Evolutionary conservation across 2,329 filamentous ascomycete species (phyloP).

Genomic region (Corynespora cassiicola): DNA sequence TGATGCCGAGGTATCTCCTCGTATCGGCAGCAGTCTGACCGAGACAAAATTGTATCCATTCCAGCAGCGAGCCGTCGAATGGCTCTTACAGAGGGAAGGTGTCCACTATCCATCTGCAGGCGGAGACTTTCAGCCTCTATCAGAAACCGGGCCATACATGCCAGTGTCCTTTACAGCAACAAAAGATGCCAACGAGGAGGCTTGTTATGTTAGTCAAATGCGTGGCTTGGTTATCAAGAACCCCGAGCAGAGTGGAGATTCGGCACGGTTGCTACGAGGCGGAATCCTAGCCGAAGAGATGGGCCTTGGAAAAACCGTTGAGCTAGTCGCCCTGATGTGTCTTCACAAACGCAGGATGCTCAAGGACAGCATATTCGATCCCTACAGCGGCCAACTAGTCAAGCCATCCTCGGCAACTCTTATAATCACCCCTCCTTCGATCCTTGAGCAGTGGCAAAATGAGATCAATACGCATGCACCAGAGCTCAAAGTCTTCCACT

Average conservation of each 20-base stretch:
- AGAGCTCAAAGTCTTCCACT: constrained; percentile 61
- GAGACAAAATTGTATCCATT: constrained; percentile 70
- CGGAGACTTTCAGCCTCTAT: constrained; percentile 12
- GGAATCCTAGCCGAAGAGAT: constrained; percentile 82
- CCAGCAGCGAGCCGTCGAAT: constrained; percentile 72
- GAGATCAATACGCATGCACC: constrained; percentile 66
- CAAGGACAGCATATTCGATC: constrained; percentile 39
- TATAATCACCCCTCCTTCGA: constrained; percentile 67
- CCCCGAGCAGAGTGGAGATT: constrained; percentile 50
- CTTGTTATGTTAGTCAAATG: constrained; percentile 67
- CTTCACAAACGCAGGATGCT: constrained; percentile 59
- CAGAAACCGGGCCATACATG: constrained; percentile 15
- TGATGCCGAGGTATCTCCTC: constrained; percentile 37
- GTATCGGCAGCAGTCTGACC: constrained; percentile 32
- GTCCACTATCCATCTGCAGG: constrained; percentile 51
- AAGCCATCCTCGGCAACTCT: constrained; percentile 63
- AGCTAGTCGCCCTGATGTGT: constrained; percentile 74
- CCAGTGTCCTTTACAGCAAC: constrained; percentile 55
- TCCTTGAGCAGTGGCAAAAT: constrained; percentile 68
- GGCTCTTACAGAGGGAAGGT: constrained; percentile 73
- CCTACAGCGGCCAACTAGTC: constrained; percentile 53
- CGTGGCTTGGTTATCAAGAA: constrained; percentile 66
- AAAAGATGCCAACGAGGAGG: constrained; percentile 54
- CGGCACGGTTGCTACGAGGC: constrained; percentile 53
- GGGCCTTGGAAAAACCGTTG: constrained; percentile 82